Conservation (phyloP, 108 stramenopile species). For the Cyclotella atomus region DNA sequence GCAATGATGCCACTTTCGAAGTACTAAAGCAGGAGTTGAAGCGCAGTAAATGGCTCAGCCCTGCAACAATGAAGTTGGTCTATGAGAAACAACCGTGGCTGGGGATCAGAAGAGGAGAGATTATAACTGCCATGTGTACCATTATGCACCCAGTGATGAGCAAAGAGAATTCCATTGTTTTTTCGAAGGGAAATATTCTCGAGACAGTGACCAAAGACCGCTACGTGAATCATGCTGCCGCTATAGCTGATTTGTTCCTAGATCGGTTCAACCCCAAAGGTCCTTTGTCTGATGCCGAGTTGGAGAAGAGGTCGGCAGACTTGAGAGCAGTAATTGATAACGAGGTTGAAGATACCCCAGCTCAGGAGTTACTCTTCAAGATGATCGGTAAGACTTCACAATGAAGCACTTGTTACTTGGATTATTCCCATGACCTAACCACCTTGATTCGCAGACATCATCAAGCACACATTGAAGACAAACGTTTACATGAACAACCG, state of each 20-base stretch:
- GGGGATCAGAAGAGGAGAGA: slow-evolving; percentile 83
- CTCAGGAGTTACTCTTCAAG: slow-evolving; percentile 71
- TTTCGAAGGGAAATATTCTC: slow-evolving; percentile 85
- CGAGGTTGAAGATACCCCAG: slow-evolving; percentile 84
- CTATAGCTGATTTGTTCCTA: slow-evolving; percentile 90
- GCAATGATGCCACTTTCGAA: slow-evolving; percentile 59
- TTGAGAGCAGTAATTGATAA: slow-evolving; percentile 56
- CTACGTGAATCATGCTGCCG: slow-evolving; percentile 74
- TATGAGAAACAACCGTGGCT: slow-evolving; percentile 81
- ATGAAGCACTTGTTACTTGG: too few relatives aligned
- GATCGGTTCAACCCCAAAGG: slow-evolving; percentile 86
- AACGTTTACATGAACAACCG: slow-evolving; percentile 95
- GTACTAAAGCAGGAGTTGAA: slow-evolving; percentile 73
- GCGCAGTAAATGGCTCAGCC: slow-evolving; percentile 92
- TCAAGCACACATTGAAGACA: slow-evolving; percentile 86
- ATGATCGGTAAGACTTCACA: slow-evolving; percentile 87
- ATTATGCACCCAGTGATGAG: slow-evolving; percentile 92
- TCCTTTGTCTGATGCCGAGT: slow-evolving; percentile 62
- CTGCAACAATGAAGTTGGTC: slow-evolving; percentile 85
- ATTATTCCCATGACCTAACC: not conserved
- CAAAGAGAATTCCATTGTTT: slow-evolving; percentile 81
- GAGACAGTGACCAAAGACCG: slow-evolving; percentile 57
- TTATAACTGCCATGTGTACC: slow-evolving; percentile 89
- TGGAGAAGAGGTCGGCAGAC: slow-evolving; percentile 54
- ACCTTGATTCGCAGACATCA: too few relatives aligned